These are phyloP conservation scores for Falciphora oryzae DNA, from an alignment of 2,329 filamentous ascomycete genomes.

Conservation along the genomic window DNA sequence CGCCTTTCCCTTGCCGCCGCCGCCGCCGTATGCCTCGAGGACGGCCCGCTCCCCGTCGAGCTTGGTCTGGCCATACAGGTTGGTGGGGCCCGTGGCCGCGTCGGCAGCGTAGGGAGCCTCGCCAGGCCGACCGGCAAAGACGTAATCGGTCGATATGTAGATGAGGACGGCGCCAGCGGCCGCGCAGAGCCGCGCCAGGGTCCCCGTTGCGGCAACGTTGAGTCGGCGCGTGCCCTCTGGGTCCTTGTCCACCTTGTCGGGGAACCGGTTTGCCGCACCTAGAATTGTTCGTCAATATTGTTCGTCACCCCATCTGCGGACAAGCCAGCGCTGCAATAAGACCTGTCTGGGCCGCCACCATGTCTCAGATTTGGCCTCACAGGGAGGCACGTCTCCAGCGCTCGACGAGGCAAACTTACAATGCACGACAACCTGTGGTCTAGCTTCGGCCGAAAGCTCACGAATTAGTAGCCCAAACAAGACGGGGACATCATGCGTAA, in stretches of 20 bases:
- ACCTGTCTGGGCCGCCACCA: too few species aligned
- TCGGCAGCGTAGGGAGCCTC: slow-evolving; percentile 75
- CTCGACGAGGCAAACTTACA: slow-evolving; percentile 44
- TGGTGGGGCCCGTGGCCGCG: slow-evolving; percentile 62
- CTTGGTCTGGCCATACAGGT: slow-evolving; percentile 64
- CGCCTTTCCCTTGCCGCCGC: slow-evolving; percentile 35
- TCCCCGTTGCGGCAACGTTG: slow-evolving; percentile 66
- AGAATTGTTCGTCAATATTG: background rate
- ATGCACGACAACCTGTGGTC: slow-evolving; percentile 74
- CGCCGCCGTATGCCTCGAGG: slow-evolving; percentile 47
- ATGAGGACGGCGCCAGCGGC: slow-evolving; percentile 57
- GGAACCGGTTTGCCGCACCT: slow-evolving; percentile 84
- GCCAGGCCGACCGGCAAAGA: slow-evolving; percentile 67
- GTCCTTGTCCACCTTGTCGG: slow-evolving; percentile 77
- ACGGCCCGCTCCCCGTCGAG: slow-evolving; percentile 58
- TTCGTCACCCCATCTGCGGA: background rate
- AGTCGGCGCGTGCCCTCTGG: slow-evolving; percentile 67
- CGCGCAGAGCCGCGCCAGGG: slow-evolving; percentile 61
- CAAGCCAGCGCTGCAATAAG: too few species aligned
- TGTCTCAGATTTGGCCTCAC: background rate
- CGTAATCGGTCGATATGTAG: slow-evolving; percentile 80
- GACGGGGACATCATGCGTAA: background rate
- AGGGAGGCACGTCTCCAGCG: background rate
- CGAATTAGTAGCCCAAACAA: background rate
- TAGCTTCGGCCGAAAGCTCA: slow-evolving; percentile 24